Percentiles rank a stretch among this genome's conserved stretches.
phyloP scores from a whole-genome alignment of 1,139 yeast genomes.

The Yamadazyma aaseri region DNA sequence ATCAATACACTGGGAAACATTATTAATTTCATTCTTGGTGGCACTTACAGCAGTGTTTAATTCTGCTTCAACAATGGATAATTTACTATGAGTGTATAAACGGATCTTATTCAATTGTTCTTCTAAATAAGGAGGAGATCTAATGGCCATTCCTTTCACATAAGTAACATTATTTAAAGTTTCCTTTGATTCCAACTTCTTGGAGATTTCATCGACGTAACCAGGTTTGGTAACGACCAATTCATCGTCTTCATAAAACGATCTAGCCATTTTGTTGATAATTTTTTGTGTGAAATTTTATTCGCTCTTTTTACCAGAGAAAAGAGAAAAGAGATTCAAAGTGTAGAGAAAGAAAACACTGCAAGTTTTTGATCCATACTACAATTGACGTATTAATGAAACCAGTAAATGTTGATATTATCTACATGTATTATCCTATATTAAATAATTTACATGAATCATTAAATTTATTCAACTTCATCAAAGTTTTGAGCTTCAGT shows the following conservation, averaged over 20 bases:
- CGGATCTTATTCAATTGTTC: conserved; percentile 38
- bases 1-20: conserved; percentile 24
- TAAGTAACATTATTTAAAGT: conserved; percentile 39
- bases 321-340: background rate
- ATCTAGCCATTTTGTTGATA: conserved; percentile 24
- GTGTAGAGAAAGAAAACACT: background rate
- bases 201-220: conserved; percentile 33
- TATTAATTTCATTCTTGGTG: conserved; percentile 35
- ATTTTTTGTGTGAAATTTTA: conserved; percentile 1
- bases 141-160: conserved; percentile 53
- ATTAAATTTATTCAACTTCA: conserved; percentile 59
- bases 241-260: conserved; percentile 55
- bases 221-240: conserved; percentile 49
- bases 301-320: conserved; percentile 4
- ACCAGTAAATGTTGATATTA: conserved; percentile 6
- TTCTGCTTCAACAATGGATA: conserved; percentile 40
- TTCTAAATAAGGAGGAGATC: conserved; percentile 49
- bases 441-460: conserved; percentile 11
- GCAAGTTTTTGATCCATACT: no score
- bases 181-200: conserved; percentile 38
- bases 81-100: conserved; percentile 34
- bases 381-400: no score
- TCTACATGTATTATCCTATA: conserved; percentile 16
- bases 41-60: conserved; percentile 47
- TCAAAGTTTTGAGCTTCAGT: conserved; percentile 96